A percentile compares a stretch with the other conserved stretches of the same genome.
Conservation (phyloP, 1,284 basidiomycete species). For the Garcileccinum viscosum region DNA sequence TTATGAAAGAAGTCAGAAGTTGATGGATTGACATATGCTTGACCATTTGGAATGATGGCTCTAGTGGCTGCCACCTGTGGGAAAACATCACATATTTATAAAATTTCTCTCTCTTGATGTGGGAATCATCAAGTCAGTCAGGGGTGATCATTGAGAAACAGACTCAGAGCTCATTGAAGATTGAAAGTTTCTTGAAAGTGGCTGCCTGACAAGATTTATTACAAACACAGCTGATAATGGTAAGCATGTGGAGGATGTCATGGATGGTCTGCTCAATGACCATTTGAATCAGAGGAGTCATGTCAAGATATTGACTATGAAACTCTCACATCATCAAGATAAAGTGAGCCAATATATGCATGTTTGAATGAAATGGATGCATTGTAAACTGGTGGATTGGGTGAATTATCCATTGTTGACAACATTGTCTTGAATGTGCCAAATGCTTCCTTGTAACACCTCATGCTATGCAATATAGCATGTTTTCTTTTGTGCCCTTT, state of each 20-base stretch:
- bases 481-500: neutral
- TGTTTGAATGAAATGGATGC: too few relatives aligned
- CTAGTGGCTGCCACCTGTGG: neutral
- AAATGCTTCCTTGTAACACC: neutral
- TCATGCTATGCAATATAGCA: neutral
- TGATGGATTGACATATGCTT: neutral
- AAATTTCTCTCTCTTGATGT: neutral
- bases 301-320: too few relatives aligned
- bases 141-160: neutral
- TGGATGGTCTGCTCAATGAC: neutral
- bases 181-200: neutral
- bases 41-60: neutral
- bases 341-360: too few relatives aligned
- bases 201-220: neutral
- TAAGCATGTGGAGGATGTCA: neutral
- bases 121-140: neutral
- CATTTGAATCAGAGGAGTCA: neutral
- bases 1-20: neutral
- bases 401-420: neutral
- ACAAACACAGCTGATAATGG: neutral
- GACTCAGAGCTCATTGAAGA: neutral
- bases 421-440: neutral
- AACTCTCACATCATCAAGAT: too few relatives aligned
- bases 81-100: neutral
- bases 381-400: neutral